These are phyloP conservation scores for Mesembryanthemum crystallinum DNA, from an alignment of 148 eudicot species.

Conservation along the genomic window DNA sequence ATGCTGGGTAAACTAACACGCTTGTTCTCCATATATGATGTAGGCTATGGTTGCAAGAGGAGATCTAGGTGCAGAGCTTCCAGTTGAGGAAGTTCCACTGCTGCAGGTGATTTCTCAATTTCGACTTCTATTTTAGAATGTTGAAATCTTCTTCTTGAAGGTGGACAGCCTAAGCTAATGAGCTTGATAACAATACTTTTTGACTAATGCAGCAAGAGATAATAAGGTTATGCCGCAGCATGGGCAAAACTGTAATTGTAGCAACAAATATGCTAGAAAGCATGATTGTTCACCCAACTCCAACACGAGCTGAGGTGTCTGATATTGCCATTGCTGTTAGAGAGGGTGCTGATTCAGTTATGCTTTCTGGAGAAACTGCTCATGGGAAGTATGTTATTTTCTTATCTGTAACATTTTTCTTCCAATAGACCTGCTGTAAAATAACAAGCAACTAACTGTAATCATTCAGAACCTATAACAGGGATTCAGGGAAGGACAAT, in stretches of 20 bases:
- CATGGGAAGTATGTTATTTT: conserved; percentile 80
- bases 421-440: not conserved
- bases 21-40: conserved; percentile 8
- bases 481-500: not conserved
- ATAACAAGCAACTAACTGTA: not conserved
- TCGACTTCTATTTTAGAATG: not conserved
- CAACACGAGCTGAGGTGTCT: conserved; percentile 99
- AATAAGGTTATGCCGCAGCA: conserved; percentile 80
- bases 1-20: not conserved
- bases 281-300: conserved; percentile 98
- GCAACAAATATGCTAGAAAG: conserved; percentile 99
- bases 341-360: conserved; percentile 97
- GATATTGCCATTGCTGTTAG: conserved; percentile 97
- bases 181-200: not conserved
- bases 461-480: not conserved
- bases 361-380: conserved; percentile 99
- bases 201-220: conserved; percentile 74
- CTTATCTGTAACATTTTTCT: conserved; percentile 8
- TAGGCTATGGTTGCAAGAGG: conserved; percentile 99
- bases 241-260: conserved; percentile 98
- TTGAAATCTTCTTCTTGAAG: not conserved
- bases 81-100: conserved; percentile 82
- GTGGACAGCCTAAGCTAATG: not conserved
- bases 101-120: conserved; percentile 52
- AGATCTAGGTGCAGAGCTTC: conserved; percentile 90